Evolutionary conservation across 495 filamentous ascomycete species (phyloP), one percentile per base, ranked within the genome.

Genomic region (Lineolata rhizophorae): DNA sequence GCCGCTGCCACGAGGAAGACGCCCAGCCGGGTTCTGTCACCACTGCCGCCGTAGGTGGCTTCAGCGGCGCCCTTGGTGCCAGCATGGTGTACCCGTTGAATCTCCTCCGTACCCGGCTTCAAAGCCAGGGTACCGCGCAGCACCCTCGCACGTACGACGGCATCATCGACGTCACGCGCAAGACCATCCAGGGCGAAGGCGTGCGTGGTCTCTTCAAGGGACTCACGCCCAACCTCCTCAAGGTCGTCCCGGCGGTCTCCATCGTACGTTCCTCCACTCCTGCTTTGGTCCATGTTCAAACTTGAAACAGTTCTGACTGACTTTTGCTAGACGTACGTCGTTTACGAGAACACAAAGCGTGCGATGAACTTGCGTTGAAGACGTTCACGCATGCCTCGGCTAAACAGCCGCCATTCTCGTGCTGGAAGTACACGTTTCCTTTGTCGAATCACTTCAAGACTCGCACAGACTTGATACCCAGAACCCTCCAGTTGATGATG

Each of bases 71-170:
- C n/a, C 64, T 92, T 27, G 83, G 90, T 35, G 87, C 87, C n/a
- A 75, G 74, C 26, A 62, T 79, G 18, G 90, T 99, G 26, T 99
- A 95, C 49, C 87, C 87, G 1, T 56, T 99, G 36, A 99, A 99
- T 48, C 70, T 99, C 27, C 67, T 99, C 15, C 72, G 87, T 39
- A 99, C 87, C 8, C 64, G 87, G 48, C 57, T 99, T 30, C 87
- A 99, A 54, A 82, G 81, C 16, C 87, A 99, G 53, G 87, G 87
- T 35, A 95, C 87, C 4, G 66, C 72, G 21, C 66, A 84, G 39
- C 87, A 99, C 53, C 90, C 84, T 5, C 61, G 79, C 12, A 91
- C 76, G 5, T 99, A 99, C 51, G 76, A 63, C 19, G 74, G 85
- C 16, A 81, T 95, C 34, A 59, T 66, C 53, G 87, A 99, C 49